Evolutionary conservation across 2,329 filamentous ascomycete genomes (phyloP).

Genomic region (Xylariaceae sp.): DNA sequence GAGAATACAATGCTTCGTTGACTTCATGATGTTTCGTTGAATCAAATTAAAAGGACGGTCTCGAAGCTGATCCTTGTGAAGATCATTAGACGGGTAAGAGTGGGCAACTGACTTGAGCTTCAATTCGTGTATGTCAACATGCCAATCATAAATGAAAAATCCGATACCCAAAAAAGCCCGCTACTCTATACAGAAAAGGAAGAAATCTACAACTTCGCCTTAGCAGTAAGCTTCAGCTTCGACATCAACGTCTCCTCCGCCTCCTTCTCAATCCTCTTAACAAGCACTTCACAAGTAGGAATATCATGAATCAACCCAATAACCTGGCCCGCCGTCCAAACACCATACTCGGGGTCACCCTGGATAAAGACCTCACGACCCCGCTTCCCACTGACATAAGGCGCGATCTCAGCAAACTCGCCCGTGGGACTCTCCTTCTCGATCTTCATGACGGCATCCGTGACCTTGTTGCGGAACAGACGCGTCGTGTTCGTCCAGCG

Average conservation of each 20-base stretch:
- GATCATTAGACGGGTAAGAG: too few species aligned
- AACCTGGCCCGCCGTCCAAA: constrained; percentile 96
- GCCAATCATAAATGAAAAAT: background rate
- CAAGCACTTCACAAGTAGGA: constrained; percentile 64
- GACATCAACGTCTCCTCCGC: constrained; percentile 61
- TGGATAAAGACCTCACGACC: constrained; percentile 88
- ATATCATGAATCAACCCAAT: constrained; percentile 85
- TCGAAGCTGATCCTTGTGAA: too few species aligned
- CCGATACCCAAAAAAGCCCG: background rate
- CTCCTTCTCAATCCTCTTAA: constrained; percentile 71
- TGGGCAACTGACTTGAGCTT: too few species aligned
- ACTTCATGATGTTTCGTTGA: too few species aligned
- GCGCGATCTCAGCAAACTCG: constrained; percentile 84
- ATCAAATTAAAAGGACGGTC: too few species aligned
- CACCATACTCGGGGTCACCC: constrained; percentile 84
- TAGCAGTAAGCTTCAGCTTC: constrained; percentile 48
- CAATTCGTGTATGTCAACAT: too few species aligned
- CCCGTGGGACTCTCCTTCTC: constrained; percentile 78
- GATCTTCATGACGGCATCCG: constrained; percentile 71
- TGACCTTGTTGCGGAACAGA: constrained; percentile 86
- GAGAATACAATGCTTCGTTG: too few species aligned
- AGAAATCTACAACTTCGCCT: constrained; percentile 50
- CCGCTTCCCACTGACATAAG: constrained; percentile 82
- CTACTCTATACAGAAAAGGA: background rate
- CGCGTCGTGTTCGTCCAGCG: constrained; percentile 91